phyloP scores from a whole-genome alignment of 805 yeast genomes.

The Saturnispora serradocipensis region DNA sequence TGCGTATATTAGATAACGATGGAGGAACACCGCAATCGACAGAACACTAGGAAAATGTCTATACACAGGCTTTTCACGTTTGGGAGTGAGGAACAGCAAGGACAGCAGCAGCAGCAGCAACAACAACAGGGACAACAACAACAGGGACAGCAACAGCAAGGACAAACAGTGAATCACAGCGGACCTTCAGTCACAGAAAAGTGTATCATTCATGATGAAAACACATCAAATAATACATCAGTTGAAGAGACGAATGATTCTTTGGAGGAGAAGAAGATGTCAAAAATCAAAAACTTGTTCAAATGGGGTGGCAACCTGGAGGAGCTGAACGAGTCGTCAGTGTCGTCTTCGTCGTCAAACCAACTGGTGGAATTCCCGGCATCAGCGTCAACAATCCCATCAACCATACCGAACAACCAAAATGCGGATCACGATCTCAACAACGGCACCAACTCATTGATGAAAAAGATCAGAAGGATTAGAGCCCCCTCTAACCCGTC shows the following conservation, averaged over 20 bases:
- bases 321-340: background rate
- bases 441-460: slow-evolving; percentile 14
- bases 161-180: background rate
- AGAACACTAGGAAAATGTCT: slow-evolving; percentile 2
- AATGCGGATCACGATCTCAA: background rate
- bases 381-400: background rate
- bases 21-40: slow-evolving; percentile 8
- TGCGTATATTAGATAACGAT: background rate
- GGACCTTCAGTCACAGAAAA: background rate
- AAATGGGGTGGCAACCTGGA: slow-evolving; percentile 2
- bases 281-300: background rate
- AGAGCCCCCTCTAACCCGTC: slow-evolving; percentile 27
- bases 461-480: slow-evolving; percentile 28
- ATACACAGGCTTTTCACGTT: background rate
- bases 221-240: background rate
- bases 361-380: background rate
- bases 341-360: background rate
- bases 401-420: background rate
- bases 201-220: background rate
- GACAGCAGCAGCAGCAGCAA: background rate
- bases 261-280: background rate
- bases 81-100: background rate
- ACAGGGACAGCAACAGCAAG: background rate
- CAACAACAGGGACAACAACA: background rate
- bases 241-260: background rate